Evolutionary conservation across 345 rosid species (phyloP), one percentile per base, ranked within the genome.

Genomic region (Populus simonii): DNA sequence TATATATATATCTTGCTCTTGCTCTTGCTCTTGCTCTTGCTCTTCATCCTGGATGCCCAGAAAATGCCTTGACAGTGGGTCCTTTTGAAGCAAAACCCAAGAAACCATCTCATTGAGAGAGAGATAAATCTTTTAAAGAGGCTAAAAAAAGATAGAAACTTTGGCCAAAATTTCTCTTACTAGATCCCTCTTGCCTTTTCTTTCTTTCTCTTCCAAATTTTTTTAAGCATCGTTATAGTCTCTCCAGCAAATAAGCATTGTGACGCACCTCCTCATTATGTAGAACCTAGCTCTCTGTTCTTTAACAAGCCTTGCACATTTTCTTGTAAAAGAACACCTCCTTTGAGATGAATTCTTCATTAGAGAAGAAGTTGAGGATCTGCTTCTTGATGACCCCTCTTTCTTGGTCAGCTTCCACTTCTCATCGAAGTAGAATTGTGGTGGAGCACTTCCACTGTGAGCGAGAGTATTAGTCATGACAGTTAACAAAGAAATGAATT

Each of bases 261-360:
- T 81, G 0, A 96, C 93, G 73, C 99, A 96, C 9, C 97, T 90
- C 79, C 99, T 81, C 90, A 93, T 82, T 88, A 96, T 96, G 76
- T 96, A 96, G 85, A 96, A 96, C 51, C 93, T 88, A 65, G 99
- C 98, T 81, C 99, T 83, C 57, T 96, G 99, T 76, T 96, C 98
- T 72, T 90, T 88, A 23, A 96, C 93, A 72, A 96, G 77, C 66
- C 89, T 89, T 0, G 96, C 93, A 62, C 99, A 96, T 83, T 90
- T 96, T 71, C 98, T 88, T 0, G 94, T 80, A 71, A 96, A 96
- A 29, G 97, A 84, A 71, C 80, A 91, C 59, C 90, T 84, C 73
- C 91, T 76, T 1, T 82, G 91, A 39, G 84, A 43, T 1, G 86
- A 71, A 66, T 74, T 77, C 79, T 83, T 88, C 78, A 83, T 76